Evolutionary conservation across 495 filamentous ascomycete species (phyloP).

Genomic region (Parathielavia hyrcaniae): DNA sequence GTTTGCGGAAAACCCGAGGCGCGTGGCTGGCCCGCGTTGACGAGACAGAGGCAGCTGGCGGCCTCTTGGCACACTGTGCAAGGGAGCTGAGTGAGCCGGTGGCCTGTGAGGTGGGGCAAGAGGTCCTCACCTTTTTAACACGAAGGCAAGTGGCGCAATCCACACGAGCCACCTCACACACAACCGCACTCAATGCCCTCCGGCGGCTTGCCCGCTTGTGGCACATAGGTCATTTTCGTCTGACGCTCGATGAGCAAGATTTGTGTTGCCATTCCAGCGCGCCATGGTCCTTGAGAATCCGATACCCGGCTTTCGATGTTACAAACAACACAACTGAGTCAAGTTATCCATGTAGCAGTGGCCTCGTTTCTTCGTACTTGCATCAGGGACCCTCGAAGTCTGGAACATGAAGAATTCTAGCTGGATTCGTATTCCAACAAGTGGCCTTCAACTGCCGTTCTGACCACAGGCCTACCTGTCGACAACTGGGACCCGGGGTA

Average conservation of each 20-base stretch:
- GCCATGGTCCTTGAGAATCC: too few relatives aligned
- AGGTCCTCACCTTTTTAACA: not conserved
- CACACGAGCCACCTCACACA: not conserved
- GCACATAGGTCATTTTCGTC: not conserved
- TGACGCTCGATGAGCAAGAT: too few relatives aligned
- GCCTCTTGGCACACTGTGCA: not conserved
- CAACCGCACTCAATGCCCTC: not conserved
- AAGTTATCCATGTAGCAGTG: too few relatives aligned
- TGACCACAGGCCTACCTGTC: too few relatives aligned
- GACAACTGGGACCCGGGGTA: too few relatives aligned
- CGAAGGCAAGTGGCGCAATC: constrained; percentile 2
- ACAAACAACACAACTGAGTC: too few relatives aligned
- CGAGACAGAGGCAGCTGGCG: not conserved
- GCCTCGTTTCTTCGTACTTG: not conserved
- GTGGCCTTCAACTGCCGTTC: not conserved
- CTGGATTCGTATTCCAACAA: not conserved
- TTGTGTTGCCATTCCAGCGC: too few relatives aligned
- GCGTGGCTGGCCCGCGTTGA: not conserved
- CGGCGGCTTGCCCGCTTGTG: not conserved
- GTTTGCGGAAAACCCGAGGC: not conserved
- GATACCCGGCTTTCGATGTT: too few relatives aligned
- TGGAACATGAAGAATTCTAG: not conserved
- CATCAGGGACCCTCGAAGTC: not conserved
- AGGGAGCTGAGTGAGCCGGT: not conserved
- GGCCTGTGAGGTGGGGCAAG: not conserved